phyloP scores from a whole-genome alignment of 345 rosid species.

The Moringa oleifera region DNA sequence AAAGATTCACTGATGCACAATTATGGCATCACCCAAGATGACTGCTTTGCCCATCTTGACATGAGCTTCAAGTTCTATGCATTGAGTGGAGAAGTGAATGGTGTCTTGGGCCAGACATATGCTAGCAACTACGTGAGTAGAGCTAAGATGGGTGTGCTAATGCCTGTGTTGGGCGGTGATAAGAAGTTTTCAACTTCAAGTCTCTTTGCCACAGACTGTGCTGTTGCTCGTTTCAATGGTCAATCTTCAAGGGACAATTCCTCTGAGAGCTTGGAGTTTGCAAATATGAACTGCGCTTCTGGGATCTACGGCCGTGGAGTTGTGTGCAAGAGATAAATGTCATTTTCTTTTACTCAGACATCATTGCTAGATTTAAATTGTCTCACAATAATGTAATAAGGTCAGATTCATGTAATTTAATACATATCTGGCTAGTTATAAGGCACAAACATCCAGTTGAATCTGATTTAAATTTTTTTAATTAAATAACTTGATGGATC shows the following conservation, averaged over 20 bases:
- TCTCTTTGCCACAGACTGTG: constrained; percentile 12
- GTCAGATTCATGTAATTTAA: too few relatives aligned
- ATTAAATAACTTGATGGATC: too few relatives aligned
- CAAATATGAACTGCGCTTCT: constrained; percentile 39
- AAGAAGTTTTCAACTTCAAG: constrained; percentile 8
- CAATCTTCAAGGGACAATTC: too few relatives aligned
- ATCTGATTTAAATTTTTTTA: too few relatives aligned
- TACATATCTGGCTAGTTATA: too few relatives aligned
- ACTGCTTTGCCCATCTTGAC: constrained; percentile 18
- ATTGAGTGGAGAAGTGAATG: constrained; percentile 12
- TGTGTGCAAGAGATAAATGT: constrained; percentile 45
- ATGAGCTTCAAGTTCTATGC: constrained; percentile 20
- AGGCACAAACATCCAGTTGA: too few relatives aligned
- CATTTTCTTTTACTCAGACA: too few relatives aligned
- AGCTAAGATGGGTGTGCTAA: constrained; percentile 17
- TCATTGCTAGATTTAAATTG: too few relatives aligned
- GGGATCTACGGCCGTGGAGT: constrained; percentile 46
- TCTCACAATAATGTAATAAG: too few relatives aligned
- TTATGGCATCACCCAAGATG: constrained; percentile 10
- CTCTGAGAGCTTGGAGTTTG: constrained; percentile 17
- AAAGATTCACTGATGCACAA: constrained; percentile 18
- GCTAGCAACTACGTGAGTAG: constrained; percentile 16
- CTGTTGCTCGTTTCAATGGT: not conserved
- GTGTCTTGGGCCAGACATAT: constrained; percentile 18
- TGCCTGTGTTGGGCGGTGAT: constrained; percentile 22